Evolutionary conservation across 2,329 filamentous ascomycete genomes (phyloP), one percentile per base, ranked within the genome.

Genomic region (Paradendryphiella salina): DNA sequence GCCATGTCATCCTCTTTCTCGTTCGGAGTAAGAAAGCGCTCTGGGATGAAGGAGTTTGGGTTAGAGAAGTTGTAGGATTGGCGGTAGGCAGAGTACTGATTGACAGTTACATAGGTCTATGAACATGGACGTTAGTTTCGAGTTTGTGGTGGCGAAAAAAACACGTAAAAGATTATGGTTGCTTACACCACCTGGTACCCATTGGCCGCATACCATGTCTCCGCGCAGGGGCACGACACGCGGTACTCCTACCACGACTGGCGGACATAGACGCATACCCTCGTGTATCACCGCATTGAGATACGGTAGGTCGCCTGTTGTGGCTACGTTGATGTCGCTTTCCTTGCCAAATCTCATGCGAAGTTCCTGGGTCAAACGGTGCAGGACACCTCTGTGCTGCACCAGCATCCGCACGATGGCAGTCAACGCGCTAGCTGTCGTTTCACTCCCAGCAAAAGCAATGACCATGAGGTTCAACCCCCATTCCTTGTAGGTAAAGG

Each of bases 371-470:
- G 56, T 61, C 1, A 72, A 50, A 5, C 58, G 54, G 13, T 64
- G 40, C 20, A 74, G 39, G 0, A 57, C 64, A 5, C 60, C 67
- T 10, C 46, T 61, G n/a, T 67, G 57, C 29, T 61, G 66, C 11
- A 74, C 51, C 0, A 76, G 54, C 35, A 70, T 54, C 17, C 60
- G 72, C 0, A 70, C 61, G 2, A 70, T 64, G 0, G 67, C 75
- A 1, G 65, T 66, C 3, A 79, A 56, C 1, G 71, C 53, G 9
- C 67, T 75, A 0, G 75, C 75, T 0, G 73, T 70, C 0, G 77
- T 79, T 45, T 79, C 76, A 43, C 71, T 75, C 0, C 75, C 76
- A 0, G 76, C 77, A 15, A 76, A 59, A 4, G 77, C 72, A 7
- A 78, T 50, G 2, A 75, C 48, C 7, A 61, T 50, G 4, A 72